Conservation (phyloP, 768 basidiomycete genomes). For the Tricholoma terreum region DNA sequence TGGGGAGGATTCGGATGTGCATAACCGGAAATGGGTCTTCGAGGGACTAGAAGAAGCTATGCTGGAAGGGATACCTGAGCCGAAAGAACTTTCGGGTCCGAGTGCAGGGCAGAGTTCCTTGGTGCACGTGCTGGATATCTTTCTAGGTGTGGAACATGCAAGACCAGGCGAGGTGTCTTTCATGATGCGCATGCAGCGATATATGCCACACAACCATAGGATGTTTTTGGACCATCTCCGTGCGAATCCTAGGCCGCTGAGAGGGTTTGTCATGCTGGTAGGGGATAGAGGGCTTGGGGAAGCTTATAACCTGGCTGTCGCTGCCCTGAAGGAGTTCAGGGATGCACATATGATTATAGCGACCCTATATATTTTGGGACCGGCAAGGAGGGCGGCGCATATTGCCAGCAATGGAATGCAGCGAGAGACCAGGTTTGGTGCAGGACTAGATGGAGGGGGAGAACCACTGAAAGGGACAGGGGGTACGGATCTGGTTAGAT, state of each 20-base stretch:
- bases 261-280: slow-evolving; percentile 46
- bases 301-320: slow-evolving; percentile 68
- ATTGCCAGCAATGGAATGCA: slow-evolving; percentile 19
- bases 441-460: slow-evolving; percentile 18
- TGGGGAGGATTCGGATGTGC: slow-evolving; percentile 59
- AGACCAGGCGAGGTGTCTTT: slow-evolving; percentile 41
- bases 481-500: slow-evolving; percentile 74
- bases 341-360: slow-evolving; percentile 81
- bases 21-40: slow-evolving; percentile 48
- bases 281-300: slow-evolving; percentile 36
- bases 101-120: slow-evolving; percentile 84
- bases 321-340: slow-evolving; percentile 68
- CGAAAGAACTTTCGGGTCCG: slow-evolving; percentile 70
- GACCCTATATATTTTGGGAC: slow-evolving; percentile 73
- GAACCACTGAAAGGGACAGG: slow-evolving; percentile 67
- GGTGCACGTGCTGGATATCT: slow-evolving; percentile 73
- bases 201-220: slow-evolving; percentile 85
- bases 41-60: slow-evolving; percentile 51
- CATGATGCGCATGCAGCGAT: slow-evolving; percentile 71
- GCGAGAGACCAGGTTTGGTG: slow-evolving; percentile 5
- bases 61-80: slow-evolving; percentile 28
- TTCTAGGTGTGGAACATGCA: slow-evolving; percentile 63
- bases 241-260: slow-evolving; percentile 58
- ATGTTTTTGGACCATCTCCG: slow-evolving; percentile 69
- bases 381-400: slow-evolving; percentile 45